Evolutionary conservation across 495 filamentous ascomycete species (phyloP).

Genomic region (Astrothelium macrocarpum): DNA sequence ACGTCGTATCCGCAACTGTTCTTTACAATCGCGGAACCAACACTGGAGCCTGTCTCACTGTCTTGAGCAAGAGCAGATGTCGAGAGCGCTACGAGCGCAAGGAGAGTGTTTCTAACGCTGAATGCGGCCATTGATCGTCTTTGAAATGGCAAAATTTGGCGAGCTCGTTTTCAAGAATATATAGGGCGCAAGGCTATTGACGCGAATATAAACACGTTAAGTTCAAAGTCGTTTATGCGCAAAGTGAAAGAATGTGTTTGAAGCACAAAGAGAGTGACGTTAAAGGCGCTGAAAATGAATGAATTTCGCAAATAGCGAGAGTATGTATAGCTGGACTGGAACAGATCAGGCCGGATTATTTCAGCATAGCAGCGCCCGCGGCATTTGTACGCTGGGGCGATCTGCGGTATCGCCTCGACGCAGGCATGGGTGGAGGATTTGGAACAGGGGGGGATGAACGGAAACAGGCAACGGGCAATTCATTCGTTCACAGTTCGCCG

Average conservation of each 20-base stretch:
- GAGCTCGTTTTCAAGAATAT: neutral
- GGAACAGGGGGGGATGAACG: neutral
- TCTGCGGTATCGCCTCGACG: neutral
- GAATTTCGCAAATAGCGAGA: neutral
- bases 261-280: conserved; percentile 6
- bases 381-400: conserved; percentile 4
- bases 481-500: neutral
- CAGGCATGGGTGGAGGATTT: neutral
- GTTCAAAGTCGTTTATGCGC: neutral
- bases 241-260: neutral
- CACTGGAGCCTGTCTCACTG: conserved; percentile 6
- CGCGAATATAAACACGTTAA: neutral
- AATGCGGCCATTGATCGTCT: neutral
- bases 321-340: neutral
- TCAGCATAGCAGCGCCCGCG: neutral
- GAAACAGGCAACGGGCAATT: conserved; percentile 4
- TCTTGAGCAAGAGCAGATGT: neutral
- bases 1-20: conserved; percentile 23
- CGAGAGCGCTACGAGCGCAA: neutral
- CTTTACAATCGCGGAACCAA: conserved; percentile 18
- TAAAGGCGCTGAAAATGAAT: conserved; percentile 1
- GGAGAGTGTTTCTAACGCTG: neutral
- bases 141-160: neutral
- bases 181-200: neutral
- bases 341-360: neutral